phyloP scores from a whole-genome alignment of 257 asterid genomes.

The Solanum appendiculatum region DNA sequence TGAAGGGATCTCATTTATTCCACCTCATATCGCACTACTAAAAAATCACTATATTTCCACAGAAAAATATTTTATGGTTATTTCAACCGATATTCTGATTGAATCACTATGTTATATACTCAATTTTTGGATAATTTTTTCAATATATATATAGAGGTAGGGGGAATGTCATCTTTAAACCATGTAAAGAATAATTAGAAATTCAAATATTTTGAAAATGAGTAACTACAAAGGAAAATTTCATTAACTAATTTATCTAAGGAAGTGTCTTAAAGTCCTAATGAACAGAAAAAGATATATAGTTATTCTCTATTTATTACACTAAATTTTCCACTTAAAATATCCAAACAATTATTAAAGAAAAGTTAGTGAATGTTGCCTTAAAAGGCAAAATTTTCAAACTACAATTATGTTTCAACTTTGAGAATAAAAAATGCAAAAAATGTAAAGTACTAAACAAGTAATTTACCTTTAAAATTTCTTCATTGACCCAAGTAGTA shows the following conservation, averaged over 20 bases:
- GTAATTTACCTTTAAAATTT: neutral
- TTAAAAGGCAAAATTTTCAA: neutral
- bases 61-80: neutral
- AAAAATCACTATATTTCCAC: neutral
- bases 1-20: neutral
- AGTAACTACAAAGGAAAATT: neutral
- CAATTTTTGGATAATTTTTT: neutral
- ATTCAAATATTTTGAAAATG: neutral
- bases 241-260: neutral
- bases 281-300: neutral
- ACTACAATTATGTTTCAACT: neutral
- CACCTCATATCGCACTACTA: neutral
- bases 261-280: neutral
- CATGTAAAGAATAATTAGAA: neutral
- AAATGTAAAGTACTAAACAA: neutral
- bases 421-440: neutral
- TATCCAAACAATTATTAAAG: neutral
- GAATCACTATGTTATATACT: neutral
- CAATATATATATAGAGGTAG: too few relatives aligned
- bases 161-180: neutral
- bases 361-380: neutral
- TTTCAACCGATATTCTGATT: neutral
- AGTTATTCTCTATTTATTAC: neutral
- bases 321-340: neutral
- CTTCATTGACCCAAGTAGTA: neutral